These are phyloP conservation scores for Aspergillus tanneri DNA, from an alignment of 2,329 filamentous ascomycete species.

Conservation along the genomic window DNA sequence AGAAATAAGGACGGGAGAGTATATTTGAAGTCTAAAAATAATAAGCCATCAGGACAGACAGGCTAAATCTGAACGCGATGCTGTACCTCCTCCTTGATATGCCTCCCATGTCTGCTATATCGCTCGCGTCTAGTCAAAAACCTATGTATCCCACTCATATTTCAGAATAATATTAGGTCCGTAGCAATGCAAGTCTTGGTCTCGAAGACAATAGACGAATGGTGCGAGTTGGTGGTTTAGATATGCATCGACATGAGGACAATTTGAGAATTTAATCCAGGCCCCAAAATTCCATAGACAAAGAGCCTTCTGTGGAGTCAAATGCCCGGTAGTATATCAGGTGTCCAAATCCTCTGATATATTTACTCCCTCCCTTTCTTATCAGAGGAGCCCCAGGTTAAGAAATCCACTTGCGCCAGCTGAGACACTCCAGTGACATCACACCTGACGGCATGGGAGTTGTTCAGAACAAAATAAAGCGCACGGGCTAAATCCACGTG, in stretches of 20 bases:
- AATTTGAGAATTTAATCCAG: slow-evolving; percentile 21
- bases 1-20: slow-evolving; percentile 28
- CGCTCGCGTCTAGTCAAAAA: slow-evolving; percentile 44
- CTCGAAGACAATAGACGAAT: slow-evolving; percentile 5
- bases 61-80: too few species aligned
- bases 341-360: slow-evolving; percentile 17
- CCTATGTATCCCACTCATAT: slow-evolving; percentile 44
- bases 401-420: slow-evolving; percentile 14
- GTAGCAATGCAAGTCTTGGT: neutral
- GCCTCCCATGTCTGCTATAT: slow-evolving; percentile 28
- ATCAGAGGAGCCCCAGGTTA: neutral
- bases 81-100: slow-evolving; percentile 36
- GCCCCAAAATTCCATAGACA: slow-evolving; percentile 27
- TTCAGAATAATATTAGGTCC: slow-evolving; percentile 7
- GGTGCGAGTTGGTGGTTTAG: slow-evolving; percentile 3
- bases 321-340: slow-evolving; percentile 29
- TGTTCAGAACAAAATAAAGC: neutral
- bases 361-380: neutral
- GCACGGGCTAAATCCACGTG: neutral
- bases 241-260: slow-evolving; percentile 26
- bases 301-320: slow-evolving; percentile 11
- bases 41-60: neutral
- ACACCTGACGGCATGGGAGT: slow-evolving; percentile 13
- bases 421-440: slow-evolving; percentile 23
- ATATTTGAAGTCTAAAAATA: slow-evolving; percentile 22